A percentile compares a stretch with the other conserved stretches of the same genome.
Conservation (phyloP, 805 yeast species). For the Brettanomyces anomalus region DNA sequence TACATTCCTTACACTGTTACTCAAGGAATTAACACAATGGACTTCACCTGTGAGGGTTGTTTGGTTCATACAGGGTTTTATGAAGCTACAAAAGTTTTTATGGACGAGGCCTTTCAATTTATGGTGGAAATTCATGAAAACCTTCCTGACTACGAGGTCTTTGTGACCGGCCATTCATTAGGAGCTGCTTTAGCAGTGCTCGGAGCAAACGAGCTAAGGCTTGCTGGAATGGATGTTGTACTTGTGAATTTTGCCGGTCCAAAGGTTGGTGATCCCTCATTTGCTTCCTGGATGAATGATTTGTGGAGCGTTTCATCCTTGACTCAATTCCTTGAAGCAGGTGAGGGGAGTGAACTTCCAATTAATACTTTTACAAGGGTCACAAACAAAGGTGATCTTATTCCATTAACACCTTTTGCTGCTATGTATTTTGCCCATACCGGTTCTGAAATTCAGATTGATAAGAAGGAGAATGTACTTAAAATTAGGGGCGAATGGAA, state of each 20-base stretch:
- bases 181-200: conserved; percentile 57
- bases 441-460: conserved; percentile 1
- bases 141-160: conserved; percentile 40
- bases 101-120: conserved; percentile 27
- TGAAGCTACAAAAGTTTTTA: conserved; percentile 33
- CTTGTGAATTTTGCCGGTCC: conserved; percentile 60
- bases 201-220: conserved; percentile 51
- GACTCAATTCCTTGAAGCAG: not conserved
- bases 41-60: conserved; percentile 40
- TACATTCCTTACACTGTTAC: conserved; percentile 34
- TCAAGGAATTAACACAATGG: conserved; percentile 4
- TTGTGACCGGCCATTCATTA: conserved; percentile 65
- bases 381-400: conserved; percentile 1
- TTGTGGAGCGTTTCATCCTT: conserved; percentile 31
- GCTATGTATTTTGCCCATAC: conserved; percentile 1
- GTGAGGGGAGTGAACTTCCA: not conserved
- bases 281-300: conserved; percentile 44
- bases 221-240: conserved; percentile 44
- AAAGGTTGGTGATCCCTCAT: conserved; percentile 45
- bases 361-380: conserved; percentile 1
- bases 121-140: conserved; percentile 27
- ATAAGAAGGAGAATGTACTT: not conserved
- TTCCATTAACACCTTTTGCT: conserved; percentile 2
- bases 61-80: conserved; percentile 59
- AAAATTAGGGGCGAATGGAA: not conserved